Evolutionary conservation across 306 rosid genomes (phyloP).

Genomic region (Casuarina equisetifolia): DNA sequence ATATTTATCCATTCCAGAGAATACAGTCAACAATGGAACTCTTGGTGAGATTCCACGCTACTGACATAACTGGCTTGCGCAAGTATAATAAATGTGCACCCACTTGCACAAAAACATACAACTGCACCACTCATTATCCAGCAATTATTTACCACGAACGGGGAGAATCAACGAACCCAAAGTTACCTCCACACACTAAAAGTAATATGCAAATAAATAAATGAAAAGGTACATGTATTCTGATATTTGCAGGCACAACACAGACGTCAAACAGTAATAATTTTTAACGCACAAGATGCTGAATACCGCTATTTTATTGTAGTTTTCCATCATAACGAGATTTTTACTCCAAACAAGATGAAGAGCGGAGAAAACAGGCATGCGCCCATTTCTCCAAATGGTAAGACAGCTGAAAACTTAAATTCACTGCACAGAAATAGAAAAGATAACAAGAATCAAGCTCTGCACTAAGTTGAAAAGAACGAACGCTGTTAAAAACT

Average conservation of each 20-base stretch:
- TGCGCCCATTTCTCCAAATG: neutral
- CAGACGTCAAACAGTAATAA: neutral
- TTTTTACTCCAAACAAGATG: neutral
- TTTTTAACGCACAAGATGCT: neutral
- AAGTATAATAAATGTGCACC: neutral
- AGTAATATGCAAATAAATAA: neutral
- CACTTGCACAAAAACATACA: neutral
- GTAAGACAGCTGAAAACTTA: neutral
- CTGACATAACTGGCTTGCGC: neutral
- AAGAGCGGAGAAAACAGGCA: neutral
- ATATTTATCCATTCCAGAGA: neutral
- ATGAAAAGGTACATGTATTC: neutral
- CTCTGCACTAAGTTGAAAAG: neutral
- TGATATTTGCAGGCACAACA: neutral
- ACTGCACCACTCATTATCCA: neutral
- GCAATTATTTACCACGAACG: neutral
- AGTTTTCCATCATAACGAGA: neutral
- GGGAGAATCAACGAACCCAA: neutral
- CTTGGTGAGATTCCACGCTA: neutral
- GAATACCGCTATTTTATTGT: too few relatives aligned
- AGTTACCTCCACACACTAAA: neutral
- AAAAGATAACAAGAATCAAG: neutral
- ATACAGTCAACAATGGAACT: neutral
- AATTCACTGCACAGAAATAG: neutral
- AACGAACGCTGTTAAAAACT: neutral